A percentile compares a stretch with the other conserved stretches of the same genome.
phyloP scores from a whole-genome alignment of 1,284 basidiomycete species.

The Kwoniella shivajii region DNA sequence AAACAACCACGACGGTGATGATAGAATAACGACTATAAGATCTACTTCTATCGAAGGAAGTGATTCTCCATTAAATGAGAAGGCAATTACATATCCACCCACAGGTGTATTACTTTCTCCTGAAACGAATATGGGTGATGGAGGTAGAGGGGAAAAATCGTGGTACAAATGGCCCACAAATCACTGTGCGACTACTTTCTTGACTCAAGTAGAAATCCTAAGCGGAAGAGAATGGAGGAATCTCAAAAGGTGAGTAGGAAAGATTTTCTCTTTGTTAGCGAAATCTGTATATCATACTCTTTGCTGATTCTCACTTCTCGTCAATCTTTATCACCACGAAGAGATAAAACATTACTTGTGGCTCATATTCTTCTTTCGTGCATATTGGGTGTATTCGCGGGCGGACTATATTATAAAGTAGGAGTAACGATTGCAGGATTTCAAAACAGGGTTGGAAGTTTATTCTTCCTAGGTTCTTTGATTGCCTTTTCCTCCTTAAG shows the following conservation, averaged over 20 bases:
- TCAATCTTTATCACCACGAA: too few relatives aligned
- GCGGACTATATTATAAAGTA: conserved; percentile 81
- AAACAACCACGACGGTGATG: neutral
- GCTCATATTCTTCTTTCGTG: conserved; percentile 71
- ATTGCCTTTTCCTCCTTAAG: conserved; percentile 82
- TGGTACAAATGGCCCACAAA: conserved; percentile 25
- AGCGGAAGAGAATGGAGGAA: conserved; percentile 80
- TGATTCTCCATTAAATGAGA: conserved; percentile 27
- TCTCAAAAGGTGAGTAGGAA: conserved; percentile 62
- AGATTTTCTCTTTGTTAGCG: neutral
- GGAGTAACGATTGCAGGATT: conserved; percentile 81
- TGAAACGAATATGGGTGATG: conserved; percentile 5
- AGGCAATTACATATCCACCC: conserved; percentile 24
- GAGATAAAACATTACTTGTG: conserved; percentile 78
- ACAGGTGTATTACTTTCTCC: neutral
- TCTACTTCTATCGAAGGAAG: neutral
- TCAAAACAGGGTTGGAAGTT: conserved; percentile 81
- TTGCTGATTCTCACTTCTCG: too few relatives aligned
- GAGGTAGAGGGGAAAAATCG: conserved; percentile 12
- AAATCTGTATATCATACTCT: too few relatives aligned
- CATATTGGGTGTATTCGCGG: conserved; percentile 74
- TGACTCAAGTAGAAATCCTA: conserved; percentile 81
- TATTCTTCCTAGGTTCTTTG: conserved; percentile 86
- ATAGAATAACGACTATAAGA: neutral
- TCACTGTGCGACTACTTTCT: conserved; percentile 63